phyloP scores from a whole-genome alignment of 345 rosid species.

The Boechera divaricarpa region DNA sequence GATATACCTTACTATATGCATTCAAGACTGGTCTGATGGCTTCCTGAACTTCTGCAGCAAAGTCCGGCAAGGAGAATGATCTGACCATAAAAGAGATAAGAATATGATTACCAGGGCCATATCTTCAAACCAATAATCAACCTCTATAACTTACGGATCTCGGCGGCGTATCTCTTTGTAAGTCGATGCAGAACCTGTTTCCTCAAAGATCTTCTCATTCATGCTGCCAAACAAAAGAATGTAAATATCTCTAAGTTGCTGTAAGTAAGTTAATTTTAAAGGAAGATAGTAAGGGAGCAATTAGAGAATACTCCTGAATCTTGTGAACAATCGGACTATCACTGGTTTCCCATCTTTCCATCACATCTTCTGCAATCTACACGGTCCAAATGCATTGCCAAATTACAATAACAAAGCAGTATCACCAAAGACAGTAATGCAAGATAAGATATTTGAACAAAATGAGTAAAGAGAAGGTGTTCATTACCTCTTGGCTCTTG shows the following conservation, averaged over 20 bases:
- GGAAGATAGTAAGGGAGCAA: conserved; percentile 1
- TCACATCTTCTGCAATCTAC: conserved; percentile 92
- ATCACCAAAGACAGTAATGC: conserved; percentile 4
- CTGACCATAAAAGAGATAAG: conserved; percentile 47
- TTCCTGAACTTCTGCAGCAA: conserved; percentile 89
- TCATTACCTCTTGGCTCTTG: conserved; percentile 85
- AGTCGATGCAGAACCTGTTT: conserved; percentile 91
- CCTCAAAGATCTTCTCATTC: conserved; percentile 76
- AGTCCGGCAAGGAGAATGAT: conserved; percentile 89
- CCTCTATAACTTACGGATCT: conserved; percentile 75
- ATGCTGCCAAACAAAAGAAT: conserved; percentile 61
- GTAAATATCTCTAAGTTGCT: conserved; percentile 14
- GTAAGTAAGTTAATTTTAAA: not conserved
- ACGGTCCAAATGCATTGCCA: conserved; percentile 40
- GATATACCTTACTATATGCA: conserved; percentile 78
- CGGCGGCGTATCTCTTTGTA: conserved; percentile 79
- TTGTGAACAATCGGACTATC: conserved; percentile 93
- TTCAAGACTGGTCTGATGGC: conserved; percentile 77
- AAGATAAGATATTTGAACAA: conserved; percentile 8
- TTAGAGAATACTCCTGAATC: conserved; percentile 83
- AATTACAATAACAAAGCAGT: conserved; percentile 15
- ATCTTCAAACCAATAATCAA: conserved; percentile 25
- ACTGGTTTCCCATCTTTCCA: conserved; percentile 97
- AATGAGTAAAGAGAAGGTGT: conserved; percentile 8
- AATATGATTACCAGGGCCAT: conserved; percentile 9